A percentile compares a stretch with the other conserved stretches of the same genome.
Evolutionary conservation across 2,329 filamentous ascomycete genomes (phyloP).

Genomic region (Phyllosticta citriasiana): DNA sequence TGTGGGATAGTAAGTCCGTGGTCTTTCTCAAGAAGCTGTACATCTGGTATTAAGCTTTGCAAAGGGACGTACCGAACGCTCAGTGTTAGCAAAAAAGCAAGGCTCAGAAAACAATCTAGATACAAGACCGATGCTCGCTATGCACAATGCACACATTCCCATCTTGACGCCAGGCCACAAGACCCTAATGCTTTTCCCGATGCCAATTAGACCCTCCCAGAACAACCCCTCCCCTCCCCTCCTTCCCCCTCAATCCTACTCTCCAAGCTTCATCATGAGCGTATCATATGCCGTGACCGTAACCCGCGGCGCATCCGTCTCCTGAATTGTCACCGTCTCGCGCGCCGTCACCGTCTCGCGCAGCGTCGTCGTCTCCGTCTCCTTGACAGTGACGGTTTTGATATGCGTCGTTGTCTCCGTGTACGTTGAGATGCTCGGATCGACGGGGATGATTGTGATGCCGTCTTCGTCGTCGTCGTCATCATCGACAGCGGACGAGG

Average conservation of each 20-base stretch:
- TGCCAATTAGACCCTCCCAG: not conserved
- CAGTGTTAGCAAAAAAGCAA: too few species aligned
- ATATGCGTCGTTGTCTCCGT: slow-evolving; percentile 22
- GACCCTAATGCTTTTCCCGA: too few species aligned
- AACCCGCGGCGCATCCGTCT: not conserved
- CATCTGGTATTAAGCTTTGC: too few species aligned
- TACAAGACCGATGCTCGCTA: too few species aligned
- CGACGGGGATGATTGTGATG: slow-evolving; percentile 10
- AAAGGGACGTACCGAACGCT: too few species aligned
- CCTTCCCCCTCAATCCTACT: not conserved
- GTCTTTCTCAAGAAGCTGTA: too few species aligned
- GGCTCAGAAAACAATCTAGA: too few species aligned
- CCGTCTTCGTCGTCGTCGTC: not conserved
- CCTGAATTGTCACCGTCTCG: not conserved
- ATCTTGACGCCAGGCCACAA: too few species aligned
- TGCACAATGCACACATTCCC: too few species aligned
- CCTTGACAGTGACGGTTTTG: slow-evolving; percentile 18
- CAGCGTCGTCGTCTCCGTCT: slow-evolving; percentile 9
- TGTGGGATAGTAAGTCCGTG: too few species aligned
- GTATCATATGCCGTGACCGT: not conserved
- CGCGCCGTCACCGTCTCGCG: slow-evolving; percentile 1
- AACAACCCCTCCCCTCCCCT: not conserved
- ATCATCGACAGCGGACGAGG: not conserved
- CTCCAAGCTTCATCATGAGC: not conserved
- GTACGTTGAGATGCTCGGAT: slow-evolving; percentile 14